Conservation (phyloP, 768 basidiomycete species). For the Mycena galericulata region DNA sequence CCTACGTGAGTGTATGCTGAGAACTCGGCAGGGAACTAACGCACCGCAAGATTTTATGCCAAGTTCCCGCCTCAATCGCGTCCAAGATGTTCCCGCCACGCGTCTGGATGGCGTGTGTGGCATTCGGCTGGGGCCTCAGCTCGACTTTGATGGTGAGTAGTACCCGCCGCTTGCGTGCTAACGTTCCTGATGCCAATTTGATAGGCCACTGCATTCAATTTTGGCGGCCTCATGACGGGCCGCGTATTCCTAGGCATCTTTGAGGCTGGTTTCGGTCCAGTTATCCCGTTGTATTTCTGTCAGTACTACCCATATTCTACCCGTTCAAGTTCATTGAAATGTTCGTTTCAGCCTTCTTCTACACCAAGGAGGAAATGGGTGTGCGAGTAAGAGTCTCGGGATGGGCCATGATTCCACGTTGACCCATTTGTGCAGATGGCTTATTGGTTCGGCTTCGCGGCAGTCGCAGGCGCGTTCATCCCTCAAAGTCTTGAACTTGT, state of each 20-base stretch:
- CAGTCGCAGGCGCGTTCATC: conserved; percentile 67
- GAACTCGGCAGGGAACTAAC: background rate
- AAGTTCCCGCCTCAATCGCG: conserved; percentile 72
- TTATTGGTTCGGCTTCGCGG: conserved; percentile 88
- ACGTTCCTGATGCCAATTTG: background rate
- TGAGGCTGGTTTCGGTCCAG: conserved; percentile 83
- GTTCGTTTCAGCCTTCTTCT: conserved; percentile 71
- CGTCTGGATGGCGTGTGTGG: conserved; percentile 72
- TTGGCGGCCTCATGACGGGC: conserved; percentile 66
- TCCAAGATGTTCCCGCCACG: conserved; percentile 80
- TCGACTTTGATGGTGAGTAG: conserved; percentile 74
- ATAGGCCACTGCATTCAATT: conserved; percentile 73
- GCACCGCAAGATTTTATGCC: conserved; percentile 68
- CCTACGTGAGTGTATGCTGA: conserved; percentile 65
- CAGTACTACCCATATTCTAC: conserved; percentile 38
- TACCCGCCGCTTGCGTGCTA: background rate
- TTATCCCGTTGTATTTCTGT: conserved; percentile 85
- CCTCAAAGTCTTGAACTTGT: background rate
- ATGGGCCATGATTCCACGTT: background rate
- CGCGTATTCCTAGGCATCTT: conserved; percentile 80
- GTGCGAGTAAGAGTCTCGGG: conserved; percentile 59
- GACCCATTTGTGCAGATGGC: conserved; percentile 58
- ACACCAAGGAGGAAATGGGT: conserved; percentile 81
- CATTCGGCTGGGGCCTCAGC: conserved; percentile 81
- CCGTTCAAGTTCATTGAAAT: background rate